Evolutionary conservation across 805 yeast species (phyloP), one percentile per base, ranked within the genome.

Genomic region (Candida orba): DNA sequence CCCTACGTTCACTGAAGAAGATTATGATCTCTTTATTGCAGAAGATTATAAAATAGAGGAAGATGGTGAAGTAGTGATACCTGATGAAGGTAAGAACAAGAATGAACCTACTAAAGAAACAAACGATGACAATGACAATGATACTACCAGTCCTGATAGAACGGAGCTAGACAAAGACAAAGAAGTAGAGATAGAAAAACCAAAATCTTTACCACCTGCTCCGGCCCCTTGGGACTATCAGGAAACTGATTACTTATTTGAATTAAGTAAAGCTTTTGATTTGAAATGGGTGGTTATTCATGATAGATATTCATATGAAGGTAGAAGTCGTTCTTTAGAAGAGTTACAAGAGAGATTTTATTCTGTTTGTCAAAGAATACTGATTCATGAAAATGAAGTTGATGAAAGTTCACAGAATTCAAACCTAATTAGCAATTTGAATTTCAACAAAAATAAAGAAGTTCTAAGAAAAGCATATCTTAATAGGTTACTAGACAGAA

Each of bases 261-360:
- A 80, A 2, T 65, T 86, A 15, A 85, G 84, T 59, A 68, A 63
- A 49, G 71, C 65, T 44, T 78, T 58, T 53, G 73, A 59, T 57
- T 63, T 60, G 66, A 64, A 86, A 46, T 78, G 93, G 78, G 72
- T 76, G 27, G 74, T 81, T 8, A 76, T 86, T 37, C 71, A 76
- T 45, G 90, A 87, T 48, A 70, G 87, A 48, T 76, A 69, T 54
- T 65, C 64, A 14, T 67, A 47, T 41, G 37, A 49, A 8, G 50
- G 34, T 7, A 52, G 49, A 29, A 47, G 52, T 6, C 65, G 93
- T 27, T 58, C 79, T 0, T 48, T 85, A 23, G 98, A 91, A 53
- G 97, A 89, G 49, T 62, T 93, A 44, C 88, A 89, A 53, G 88
- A 79, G 44, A 80, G 89, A 33, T 88, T 87, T 59, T 93, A 90